These are phyloP conservation scores for Verticillium zaregamsianum DNA, from an alignment of 2,329 filamentous ascomycete species.

Conservation along the genomic window DNA sequence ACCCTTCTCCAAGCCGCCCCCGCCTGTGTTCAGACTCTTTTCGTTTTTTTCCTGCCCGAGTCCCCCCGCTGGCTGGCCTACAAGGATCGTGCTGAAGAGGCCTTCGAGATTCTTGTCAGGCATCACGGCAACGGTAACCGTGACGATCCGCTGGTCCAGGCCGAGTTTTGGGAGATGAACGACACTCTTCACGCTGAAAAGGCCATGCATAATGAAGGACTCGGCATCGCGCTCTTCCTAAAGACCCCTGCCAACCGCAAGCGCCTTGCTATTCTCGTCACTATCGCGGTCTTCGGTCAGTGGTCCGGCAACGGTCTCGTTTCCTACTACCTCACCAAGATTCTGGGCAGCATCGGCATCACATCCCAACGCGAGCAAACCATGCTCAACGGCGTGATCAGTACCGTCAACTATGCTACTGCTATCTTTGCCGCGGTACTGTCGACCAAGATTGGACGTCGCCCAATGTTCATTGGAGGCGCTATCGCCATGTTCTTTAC, in stretches of 20 bases:
- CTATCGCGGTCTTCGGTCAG: slow-evolving; percentile 39
- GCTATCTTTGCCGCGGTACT: too few relatives aligned
- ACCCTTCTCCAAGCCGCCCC: slow-evolving; percentile 40
- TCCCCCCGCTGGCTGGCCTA: slow-evolving; percentile 38
- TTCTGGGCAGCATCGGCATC: too few relatives aligned
- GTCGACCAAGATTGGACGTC: too few relatives aligned
- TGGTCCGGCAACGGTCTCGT: slow-evolving; percentile 34
- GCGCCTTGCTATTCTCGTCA: slow-evolving; percentile 28
- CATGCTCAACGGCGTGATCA: too few relatives aligned
- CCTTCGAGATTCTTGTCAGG: slow-evolving; percentile 29
- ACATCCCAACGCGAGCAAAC: too few relatives aligned
- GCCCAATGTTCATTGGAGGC: too few relatives aligned
- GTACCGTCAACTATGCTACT: too few relatives aligned
- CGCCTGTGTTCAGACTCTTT: slow-evolving; percentile 31
- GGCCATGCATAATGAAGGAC: slow-evolving; percentile 36
- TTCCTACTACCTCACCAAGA: too few relatives aligned
- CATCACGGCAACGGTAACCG: slow-evolving; percentile 41
- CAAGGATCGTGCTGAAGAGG: slow-evolving; percentile 31
- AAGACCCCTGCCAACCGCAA: slow-evolving; percentile 13
- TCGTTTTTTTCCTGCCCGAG: slow-evolving; percentile 33
- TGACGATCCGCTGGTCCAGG: slow-evolving; percentile 37
- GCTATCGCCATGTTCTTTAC: too few relatives aligned
- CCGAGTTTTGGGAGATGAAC: too few relatives aligned
- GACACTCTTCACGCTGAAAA: slow-evolving; percentile 36
- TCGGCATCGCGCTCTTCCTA: slow-evolving; percentile 36